Conservation (phyloP, 352 stramenopile genomes). For the Phytophthora aleatoria region DNA sequence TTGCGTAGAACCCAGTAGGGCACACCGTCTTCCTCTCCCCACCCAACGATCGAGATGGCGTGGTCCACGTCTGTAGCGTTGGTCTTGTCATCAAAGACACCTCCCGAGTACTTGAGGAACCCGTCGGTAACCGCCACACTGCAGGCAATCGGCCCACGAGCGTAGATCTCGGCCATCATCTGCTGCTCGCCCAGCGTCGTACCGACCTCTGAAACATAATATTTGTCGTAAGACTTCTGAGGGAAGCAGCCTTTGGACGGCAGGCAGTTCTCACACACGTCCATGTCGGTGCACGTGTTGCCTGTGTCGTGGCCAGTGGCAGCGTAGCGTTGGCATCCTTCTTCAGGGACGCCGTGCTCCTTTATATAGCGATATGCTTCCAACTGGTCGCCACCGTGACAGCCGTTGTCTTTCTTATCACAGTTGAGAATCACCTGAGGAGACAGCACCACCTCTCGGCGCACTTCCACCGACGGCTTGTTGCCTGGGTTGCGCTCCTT, state of each 20-base stretch:
- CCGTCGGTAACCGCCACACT: constrained; percentile 91
- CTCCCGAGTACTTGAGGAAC: constrained; percentile 93
- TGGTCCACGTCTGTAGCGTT: constrained; percentile 79
- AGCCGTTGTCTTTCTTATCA: constrained; percentile 86
- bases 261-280: constrained; percentile 94
- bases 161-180: constrained; percentile 98
- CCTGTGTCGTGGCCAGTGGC: constrained; percentile 92
- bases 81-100: constrained; percentile 93
- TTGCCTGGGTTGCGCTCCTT: constrained; percentile 61
- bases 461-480: constrained; percentile 66
- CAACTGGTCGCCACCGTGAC: constrained; percentile 93
- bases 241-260: constrained; percentile 81
- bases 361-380: constrained; percentile 93
- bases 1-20: constrained; percentile 97
- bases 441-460: constrained; percentile 79
- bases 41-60: constrained; percentile 96
- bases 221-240: constrained; percentile 94
- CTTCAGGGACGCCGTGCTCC: constrained; percentile 92
- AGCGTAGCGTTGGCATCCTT: constrained; percentile 95
- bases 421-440: constrained; percentile 91
- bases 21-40: constrained; percentile 87
- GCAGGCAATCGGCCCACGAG: constrained; percentile 93
- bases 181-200: constrained; percentile 88
- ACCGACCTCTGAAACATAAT: constrained; percentile 95
- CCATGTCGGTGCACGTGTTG: constrained; percentile 84